phyloP scores from a whole-genome alignment of 441 rosid species.

The Populus hybrid region DNA sequence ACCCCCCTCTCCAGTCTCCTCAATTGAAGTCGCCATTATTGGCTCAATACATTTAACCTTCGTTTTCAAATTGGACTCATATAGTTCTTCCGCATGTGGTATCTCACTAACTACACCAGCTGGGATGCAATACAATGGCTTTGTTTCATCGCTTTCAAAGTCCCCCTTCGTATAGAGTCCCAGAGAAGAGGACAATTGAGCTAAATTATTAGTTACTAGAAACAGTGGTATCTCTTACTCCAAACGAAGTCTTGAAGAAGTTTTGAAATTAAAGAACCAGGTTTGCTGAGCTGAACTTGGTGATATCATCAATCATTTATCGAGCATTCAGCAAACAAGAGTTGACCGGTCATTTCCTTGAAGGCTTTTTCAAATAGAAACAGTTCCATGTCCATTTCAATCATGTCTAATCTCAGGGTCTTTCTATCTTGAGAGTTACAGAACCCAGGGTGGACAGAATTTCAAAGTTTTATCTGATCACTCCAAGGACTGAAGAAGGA shows the following conservation, averaged over 20 bases:
- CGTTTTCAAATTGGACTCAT: not conserved
- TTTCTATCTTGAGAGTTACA: not conserved
- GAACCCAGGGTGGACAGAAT: not conserved
- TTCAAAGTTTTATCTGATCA: conserved; percentile 5
- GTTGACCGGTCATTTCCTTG: not conserved
- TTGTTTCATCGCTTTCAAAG: not conserved
- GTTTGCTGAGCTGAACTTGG: not conserved
- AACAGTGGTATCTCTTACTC: not conserved
- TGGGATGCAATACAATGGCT: not conserved
- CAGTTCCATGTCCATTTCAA: conserved; percentile 9
- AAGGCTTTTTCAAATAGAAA: not conserved
- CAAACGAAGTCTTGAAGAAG: not conserved
- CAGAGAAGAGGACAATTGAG: not conserved
- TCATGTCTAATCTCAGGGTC: conserved; percentile 6
- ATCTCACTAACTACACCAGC: not conserved
- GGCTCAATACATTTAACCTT: not conserved
- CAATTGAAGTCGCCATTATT: not conserved
- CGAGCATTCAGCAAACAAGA: not conserved
- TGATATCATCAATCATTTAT: not conserved
- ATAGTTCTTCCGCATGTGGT: not conserved
- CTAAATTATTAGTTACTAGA: too few species aligned
- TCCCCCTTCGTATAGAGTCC: not conserved
- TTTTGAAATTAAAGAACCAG: not conserved
- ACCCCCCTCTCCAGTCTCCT: too few species aligned
- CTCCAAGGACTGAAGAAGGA: not conserved